A percentile compares a stretch with the other conserved stretches of the same genome.
Evolutionary conservation across 257 asterid species (phyloP).

Genomic region (Nicotiana noctiflora): DNA sequence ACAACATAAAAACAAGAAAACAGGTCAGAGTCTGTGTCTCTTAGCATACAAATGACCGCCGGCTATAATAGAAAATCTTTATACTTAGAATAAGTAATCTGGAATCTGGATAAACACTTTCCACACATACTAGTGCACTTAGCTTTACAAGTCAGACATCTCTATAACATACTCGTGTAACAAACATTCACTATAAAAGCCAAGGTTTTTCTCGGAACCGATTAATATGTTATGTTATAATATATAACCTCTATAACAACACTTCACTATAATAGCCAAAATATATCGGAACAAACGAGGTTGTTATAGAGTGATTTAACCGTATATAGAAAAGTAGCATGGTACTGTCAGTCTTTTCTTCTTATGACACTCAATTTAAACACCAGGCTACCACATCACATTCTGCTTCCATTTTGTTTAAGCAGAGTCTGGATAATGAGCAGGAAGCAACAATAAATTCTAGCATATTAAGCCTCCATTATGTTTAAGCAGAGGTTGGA

Average conservation of each 20-base stretch:
- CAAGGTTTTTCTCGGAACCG: too few species aligned
- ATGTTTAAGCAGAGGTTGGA: background rate
- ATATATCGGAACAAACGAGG: too few species aligned
- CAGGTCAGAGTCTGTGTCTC: background rate
- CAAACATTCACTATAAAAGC: too few species aligned
- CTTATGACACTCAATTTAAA: background rate
- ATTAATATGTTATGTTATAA: too few species aligned
- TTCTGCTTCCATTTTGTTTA: too few species aligned
- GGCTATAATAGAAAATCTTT: background rate
- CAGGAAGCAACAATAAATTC: background rate
- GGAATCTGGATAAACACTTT: background rate
- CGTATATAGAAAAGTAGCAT: background rate
- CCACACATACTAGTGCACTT: background rate
- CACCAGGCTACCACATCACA: background rate
- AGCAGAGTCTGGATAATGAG: too few species aligned
- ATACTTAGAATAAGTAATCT: background rate
- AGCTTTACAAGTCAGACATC: background rate
- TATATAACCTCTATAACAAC: too few species aligned
- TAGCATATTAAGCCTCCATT: background rate
- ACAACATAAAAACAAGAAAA: background rate
- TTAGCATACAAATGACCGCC: background rate
- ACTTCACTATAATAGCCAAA: too few species aligned
- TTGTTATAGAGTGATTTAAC: too few species aligned
- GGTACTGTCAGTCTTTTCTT: background rate
- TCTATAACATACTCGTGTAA: too few species aligned